Evolutionary conservation across 225 moss, liverwort and hornwort species (phyloP).

Genomic region (Physcomitrellopsis africana): DNA sequence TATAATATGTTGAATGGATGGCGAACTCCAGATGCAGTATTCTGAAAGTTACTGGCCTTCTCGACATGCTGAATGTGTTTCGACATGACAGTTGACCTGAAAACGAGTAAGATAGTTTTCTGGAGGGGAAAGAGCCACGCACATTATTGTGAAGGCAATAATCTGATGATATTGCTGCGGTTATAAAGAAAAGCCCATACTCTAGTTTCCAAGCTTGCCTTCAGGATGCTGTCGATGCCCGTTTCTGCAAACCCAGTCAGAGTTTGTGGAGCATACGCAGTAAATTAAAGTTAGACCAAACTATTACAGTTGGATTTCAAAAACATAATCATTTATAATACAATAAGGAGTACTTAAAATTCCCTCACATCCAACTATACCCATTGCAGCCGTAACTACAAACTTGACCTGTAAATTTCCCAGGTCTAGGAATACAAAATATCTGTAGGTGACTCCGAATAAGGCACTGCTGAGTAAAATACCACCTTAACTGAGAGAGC

Average conservation of each 20-base stretch:
- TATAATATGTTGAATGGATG: too few species aligned
- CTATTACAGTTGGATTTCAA: neutral
- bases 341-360: neutral
- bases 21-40: too few species aligned
- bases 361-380: slow-evolving; percentile 52
- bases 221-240: slow-evolving; percentile 38
- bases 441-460: slow-evolving; percentile 64
- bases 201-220: slow-evolving; percentile 39
- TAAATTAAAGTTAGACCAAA: neutral
- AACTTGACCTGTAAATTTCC: slow-evolving; percentile 62
- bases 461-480: slow-evolving; percentile 56
- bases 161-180: slow-evolving; percentile 56
- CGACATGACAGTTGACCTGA: neutral
- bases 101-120: neutral
- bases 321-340: neutral
- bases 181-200: slow-evolving; percentile 50
- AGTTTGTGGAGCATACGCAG: slow-evolving; percentile 48
- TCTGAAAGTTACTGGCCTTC: neutral
- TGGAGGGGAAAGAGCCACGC: slow-evolving; percentile 34
- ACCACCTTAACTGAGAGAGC: slow-evolving; percentile 49
- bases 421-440: slow-evolving; percentile 55
- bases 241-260: slow-evolving; percentile 39
- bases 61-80: neutral
- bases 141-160: slow-evolving; percentile 46
- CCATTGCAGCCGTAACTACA: slow-evolving; percentile 65